Base-by-base conservation (phyloP, 805 yeast species). In the Lachancea quebecensis region DNA sequence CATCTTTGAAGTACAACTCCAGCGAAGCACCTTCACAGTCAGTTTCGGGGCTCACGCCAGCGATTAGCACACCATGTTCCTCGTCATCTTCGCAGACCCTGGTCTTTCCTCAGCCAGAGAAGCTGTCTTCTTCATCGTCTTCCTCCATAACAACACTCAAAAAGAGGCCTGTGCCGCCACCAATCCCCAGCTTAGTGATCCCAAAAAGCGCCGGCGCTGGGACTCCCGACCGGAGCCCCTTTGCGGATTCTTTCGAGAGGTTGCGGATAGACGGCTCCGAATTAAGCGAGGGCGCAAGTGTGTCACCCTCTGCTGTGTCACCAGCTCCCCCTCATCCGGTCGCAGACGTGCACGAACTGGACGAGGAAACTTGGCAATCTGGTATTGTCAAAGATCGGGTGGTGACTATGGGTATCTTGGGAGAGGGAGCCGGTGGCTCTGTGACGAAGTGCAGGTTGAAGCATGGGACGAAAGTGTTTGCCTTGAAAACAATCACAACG, bases 361-460 rank as follows among this genome's bases (percentile, higher is more conserved):
- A 81, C 25, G 88, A 85, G 41, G 78, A 77, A 12, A 88, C 81
- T 42, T 90, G 97, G 96, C 75, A 78, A 51, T 54, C 64, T 3
- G 68, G 81, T 1, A 50, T 51, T 35, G 72, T 77, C 44, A 63
- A 70, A 27, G 77, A 78, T 41, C 75, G 79, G 38, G 85, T 93
- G 32, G 69, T 76, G 7, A 88, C 86, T 44, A 51, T 90, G 33
- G 81, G 80, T 16, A 73, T 78, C 27, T 64, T 91, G 17, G 99
- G 99, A 15, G 98, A 93, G 68, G 99, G 99, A 14, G 82, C 87
- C 31, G 95, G 96, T 12, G 99, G 98, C 0, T 75, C 86, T 10
- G 99, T 91, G 10, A 74, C 82, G 16, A 82, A 87, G 60, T 91
- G 98, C 64, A 69, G 69, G 46, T 69, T 91, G 42, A 70, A 68